phyloP scores from a whole-genome alignment of 2,329 filamentous ascomycete species.

The Calonectria leucothoes region DNA sequence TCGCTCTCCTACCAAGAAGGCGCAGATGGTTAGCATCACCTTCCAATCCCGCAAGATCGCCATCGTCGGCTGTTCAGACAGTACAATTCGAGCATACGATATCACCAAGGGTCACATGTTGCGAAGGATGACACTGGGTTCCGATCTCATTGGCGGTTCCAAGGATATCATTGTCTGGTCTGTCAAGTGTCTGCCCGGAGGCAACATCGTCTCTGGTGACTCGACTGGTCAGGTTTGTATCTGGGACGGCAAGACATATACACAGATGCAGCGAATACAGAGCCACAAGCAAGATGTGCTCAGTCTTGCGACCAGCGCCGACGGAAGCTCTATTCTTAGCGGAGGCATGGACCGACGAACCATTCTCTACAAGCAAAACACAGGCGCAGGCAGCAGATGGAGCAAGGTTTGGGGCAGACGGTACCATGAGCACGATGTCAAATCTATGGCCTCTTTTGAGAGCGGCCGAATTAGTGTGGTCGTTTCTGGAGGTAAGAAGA shows the following conservation, averaged over 20 bases:
- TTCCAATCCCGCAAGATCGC: slow-evolving; percentile 88
- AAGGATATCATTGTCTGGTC: slow-evolving; percentile 94
- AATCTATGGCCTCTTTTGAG: slow-evolving; percentile 92
- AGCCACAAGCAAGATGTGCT: slow-evolving; percentile 91
- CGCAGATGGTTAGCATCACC: slow-evolving; percentile 88
- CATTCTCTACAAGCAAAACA: slow-evolving; percentile 79
- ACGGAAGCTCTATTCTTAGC: slow-evolving; percentile 86
- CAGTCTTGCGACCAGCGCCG: slow-evolving; percentile 83
- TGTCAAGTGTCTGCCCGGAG: slow-evolving; percentile 86
- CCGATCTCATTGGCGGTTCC: slow-evolving; percentile 79
- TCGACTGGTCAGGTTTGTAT: slow-evolving; percentile 94
- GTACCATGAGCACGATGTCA: slow-evolving; percentile 95
- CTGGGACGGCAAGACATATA: slow-evolving; percentile 94
- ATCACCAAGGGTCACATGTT: slow-evolving; percentile 81
- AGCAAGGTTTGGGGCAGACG: slow-evolving; percentile 85
- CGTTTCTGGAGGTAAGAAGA: slow-evolving; percentile 84
- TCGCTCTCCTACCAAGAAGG: slow-evolving; percentile 83
- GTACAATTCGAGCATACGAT: slow-evolving; percentile 92
- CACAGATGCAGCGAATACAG: slow-evolving; percentile 85
- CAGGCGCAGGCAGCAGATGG: slow-evolving; percentile 76
- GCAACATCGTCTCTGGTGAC: slow-evolving; percentile 93
- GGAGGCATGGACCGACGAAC: slow-evolving; percentile 93
- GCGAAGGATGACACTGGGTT: slow-evolving; percentile 86
- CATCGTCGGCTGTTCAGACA: slow-evolving; percentile 95
- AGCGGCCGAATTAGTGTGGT: slow-evolving; percentile 84